Percentiles rank a stretch among this genome's conserved stretches.
Evolutionary conservation across 768 basidiomycete genomes (phyloP).

Genomic region (Dendrothele bispora): DNA sequence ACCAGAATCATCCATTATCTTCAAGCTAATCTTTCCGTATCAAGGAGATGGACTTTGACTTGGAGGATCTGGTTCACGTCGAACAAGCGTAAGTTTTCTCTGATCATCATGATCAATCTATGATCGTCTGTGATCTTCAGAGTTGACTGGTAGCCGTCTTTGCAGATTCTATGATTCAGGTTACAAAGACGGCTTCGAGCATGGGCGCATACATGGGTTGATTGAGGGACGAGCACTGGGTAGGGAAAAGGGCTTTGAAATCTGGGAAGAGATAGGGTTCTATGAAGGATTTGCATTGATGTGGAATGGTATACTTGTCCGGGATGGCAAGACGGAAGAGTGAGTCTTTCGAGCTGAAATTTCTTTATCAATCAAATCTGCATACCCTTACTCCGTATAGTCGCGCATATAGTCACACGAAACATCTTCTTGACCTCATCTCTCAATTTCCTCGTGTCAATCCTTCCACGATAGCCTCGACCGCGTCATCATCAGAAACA

Average conservation of each 20-base stretch:
- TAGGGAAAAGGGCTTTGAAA: slow-evolving; percentile 87
- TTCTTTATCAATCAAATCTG: not conserved
- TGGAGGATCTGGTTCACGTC: slow-evolving; percentile 59
- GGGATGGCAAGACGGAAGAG: slow-evolving; percentile 46
- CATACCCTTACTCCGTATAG: slow-evolving; percentile 28
- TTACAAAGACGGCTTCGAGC: slow-evolving; percentile 73
- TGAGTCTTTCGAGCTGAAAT: slow-evolving; percentile 30
- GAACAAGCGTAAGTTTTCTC: slow-evolving; percentile 55
- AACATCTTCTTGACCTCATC: slow-evolving; percentile 70
- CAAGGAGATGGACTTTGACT: slow-evolving; percentile 42
- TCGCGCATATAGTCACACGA: slow-evolving; percentile 62
- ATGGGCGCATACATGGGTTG: slow-evolving; percentile 86
- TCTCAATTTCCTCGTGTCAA: slow-evolving; percentile 77
- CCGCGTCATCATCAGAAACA: slow-evolving; percentile 27
- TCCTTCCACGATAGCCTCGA: slow-evolving; percentile 58
- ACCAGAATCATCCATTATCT: too few relatives aligned
- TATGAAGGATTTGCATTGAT: slow-evolving; percentile 83
- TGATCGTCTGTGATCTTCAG: not conserved
- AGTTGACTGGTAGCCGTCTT: slow-evolving; percentile 9
- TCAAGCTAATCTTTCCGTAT: not conserved
- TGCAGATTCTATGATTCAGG: slow-evolving; percentile 80
- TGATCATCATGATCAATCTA: not conserved
- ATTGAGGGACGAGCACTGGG: slow-evolving; percentile 92
- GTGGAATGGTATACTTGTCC: slow-evolving; percentile 58
- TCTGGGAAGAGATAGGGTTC: slow-evolving; percentile 97